These are phyloP conservation scores for Hygrophila difformis DNA, from an alignment of 257 asterid genomes.

Conservation along the genomic window DNA sequence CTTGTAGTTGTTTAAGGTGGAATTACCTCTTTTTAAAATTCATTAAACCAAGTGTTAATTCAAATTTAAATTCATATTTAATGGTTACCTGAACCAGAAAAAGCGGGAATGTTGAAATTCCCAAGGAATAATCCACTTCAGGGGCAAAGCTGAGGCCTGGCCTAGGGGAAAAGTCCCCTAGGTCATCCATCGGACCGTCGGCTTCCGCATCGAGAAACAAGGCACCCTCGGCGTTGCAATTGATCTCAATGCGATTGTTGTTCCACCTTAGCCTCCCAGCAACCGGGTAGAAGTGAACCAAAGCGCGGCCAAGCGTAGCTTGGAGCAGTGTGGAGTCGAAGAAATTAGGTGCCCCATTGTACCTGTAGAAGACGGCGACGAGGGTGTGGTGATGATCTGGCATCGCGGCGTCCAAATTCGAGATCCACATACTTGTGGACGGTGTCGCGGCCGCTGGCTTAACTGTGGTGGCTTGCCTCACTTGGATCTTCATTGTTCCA, in stretches of 20 bases:
- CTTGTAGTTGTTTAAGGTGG: no score
- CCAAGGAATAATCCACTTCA: constrained; percentile 45
- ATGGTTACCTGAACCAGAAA: no score
- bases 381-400: constrained; percentile 30
- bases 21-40: no score
- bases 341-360: constrained; percentile 26
- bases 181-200: constrained; percentile 36
- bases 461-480: constrained; percentile 23
- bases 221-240: constrained; percentile 56
- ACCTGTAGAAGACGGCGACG: constrained; percentile 37
- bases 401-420: constrained; percentile 45
- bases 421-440: constrained; percentile 36
- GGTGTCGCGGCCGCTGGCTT: constrained; percentile 41
- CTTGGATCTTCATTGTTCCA: constrained; percentile 10
- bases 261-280: constrained; percentile 49
- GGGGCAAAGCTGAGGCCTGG: constrained; percentile 40
- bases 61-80: no score
- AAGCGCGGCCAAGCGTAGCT: constrained; percentile 39
- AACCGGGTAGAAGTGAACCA: constrained; percentile 58
- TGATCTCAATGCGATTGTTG: constrained; percentile 43
- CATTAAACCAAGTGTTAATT: no score
- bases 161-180: constrained; percentile 50
- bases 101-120: constrained; percentile 38
- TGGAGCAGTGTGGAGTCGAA: constrained; percentile 37
- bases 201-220: constrained; percentile 54